These are phyloP conservation scores for Phaeosphaeriaceae sp. DNA, from an alignment of 2,329 filamentous ascomycete genomes.

Conservation along the genomic window DNA sequence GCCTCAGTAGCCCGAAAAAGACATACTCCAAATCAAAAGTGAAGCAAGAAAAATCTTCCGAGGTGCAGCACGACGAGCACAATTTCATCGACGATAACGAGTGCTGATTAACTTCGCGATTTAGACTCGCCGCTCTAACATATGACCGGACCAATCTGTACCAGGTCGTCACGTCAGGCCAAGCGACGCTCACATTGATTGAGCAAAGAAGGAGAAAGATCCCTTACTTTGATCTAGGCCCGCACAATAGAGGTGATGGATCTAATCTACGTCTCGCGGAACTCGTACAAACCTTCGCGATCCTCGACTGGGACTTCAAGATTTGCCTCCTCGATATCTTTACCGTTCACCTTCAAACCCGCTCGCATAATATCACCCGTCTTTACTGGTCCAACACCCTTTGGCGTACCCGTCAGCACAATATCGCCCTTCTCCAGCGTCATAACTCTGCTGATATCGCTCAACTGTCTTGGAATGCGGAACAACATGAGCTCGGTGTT, in stretches of 20 bases:
- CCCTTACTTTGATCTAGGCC: background rate
- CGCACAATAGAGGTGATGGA: background rate
- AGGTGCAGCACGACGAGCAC: background rate
- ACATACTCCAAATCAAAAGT: background rate
- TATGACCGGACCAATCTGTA: background rate
- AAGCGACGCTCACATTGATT: background rate
- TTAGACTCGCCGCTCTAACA: background rate
- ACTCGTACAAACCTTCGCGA: constrained; percentile 77
- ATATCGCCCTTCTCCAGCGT: constrained; percentile 90
- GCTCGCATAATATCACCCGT: constrained; percentile 88
- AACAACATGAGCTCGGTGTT: constrained; percentile 96
- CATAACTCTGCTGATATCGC: constrained; percentile 95
- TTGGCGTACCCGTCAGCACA: constrained; percentile 94
- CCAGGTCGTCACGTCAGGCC: background rate
- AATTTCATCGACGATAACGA: background rate
- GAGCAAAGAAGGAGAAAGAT: background rate
- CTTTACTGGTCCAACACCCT: constrained; percentile 87
- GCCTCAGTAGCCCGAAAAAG: background rate
- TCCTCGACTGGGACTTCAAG: constrained; percentile 87
- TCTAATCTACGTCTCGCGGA: constrained; percentile 57
- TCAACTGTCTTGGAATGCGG: constrained; percentile 83
- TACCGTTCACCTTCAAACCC: constrained; percentile 78
- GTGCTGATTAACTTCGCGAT: background rate
- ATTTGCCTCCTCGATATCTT: constrained; percentile 82
- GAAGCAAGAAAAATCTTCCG: background rate